phyloP scores from a whole-genome alignment of 495 filamentous ascomycete species.

The Platismatia glauca region DNA sequence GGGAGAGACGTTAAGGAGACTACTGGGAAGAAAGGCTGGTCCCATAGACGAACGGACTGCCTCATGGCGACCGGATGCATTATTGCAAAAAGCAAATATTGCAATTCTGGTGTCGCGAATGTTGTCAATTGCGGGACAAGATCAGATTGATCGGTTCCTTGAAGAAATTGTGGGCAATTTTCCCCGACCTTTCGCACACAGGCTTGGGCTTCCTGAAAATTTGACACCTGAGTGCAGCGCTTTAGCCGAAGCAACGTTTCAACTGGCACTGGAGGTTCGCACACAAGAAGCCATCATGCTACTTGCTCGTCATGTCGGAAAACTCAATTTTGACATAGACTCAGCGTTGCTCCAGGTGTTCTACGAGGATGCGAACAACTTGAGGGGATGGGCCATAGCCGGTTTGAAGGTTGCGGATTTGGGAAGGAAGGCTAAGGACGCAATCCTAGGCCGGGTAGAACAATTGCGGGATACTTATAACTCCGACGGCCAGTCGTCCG shows the following conservation, averaged over 20 bases:
- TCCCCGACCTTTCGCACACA: conserved; percentile 27
- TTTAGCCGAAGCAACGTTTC: conserved; percentile 29
- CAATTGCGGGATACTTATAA: conserved; percentile 24
- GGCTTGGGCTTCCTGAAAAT: conserved; percentile 15
- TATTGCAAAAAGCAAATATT: conserved; percentile 37
- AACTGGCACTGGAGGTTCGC: conserved; percentile 33
- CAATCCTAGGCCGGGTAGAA: conserved; percentile 22
- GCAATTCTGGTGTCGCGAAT: conserved; percentile 29
- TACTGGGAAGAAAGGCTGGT: conserved; percentile 20
- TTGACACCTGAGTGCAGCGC: conserved; percentile 23
- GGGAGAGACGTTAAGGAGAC: conserved; percentile 20
- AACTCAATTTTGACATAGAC: conserved; percentile 29
- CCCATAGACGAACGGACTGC: conserved; percentile 18
- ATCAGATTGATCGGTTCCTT: conserved; percentile 18
- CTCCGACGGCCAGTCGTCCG: conserved; percentile 23
- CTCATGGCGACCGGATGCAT: conserved; percentile 28
- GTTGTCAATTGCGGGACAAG: conserved; percentile 17
- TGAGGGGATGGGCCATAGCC: conserved; percentile 21
- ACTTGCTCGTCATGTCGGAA: conserved; percentile 17
- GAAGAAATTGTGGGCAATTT: conserved; percentile 29
- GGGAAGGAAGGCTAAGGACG: background rate
- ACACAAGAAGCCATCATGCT: conserved; percentile 32
- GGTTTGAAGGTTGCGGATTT: conserved; percentile 18
- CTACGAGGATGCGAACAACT: conserved; percentile 14
- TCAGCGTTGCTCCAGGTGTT: conserved; percentile 24